Base-by-base conservation (phyloP, 2,329 filamentous ascomycete genomes). In the Fusarium sp. region DNA sequence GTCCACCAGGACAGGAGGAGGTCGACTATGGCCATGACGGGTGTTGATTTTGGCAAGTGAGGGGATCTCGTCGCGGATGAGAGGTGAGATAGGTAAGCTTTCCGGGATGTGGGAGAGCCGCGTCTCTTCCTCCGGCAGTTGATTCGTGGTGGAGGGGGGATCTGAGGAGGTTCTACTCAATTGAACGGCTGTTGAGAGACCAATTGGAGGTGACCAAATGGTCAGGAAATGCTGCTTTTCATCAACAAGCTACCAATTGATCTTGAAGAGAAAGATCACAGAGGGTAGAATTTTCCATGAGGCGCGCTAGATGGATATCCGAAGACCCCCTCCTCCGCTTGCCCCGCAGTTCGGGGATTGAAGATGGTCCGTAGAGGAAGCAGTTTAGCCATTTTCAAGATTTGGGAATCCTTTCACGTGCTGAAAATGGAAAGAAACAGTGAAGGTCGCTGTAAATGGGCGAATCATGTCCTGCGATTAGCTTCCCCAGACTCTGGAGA, bases 1-100 rank as follows among this genome's bases (percentile, higher is more conserved):
- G 84, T 80, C 85, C 85, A 89, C n/a, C 87, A 86, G 4, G 87
- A 86, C 25, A 85, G 66, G 30, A 80, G 54, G 43, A 75, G 50
- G 39, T 80, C 76, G 5, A 81, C 37, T 25, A 84, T 34, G 0
- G 80, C 78, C 82, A 83, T 82, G 54, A 30, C 30, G 67, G 34
- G 14, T 7, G 32, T 39, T 39, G 34, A 3, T 27, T 41, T 41
- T 37, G 23, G 16, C 20, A 27, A 37, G 20, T 58, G 20, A 58
- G 35, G 48, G 27, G 34, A 37, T 57, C 34, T 25, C 45, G 32
- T 2, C 39, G 9, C 6, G 18, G 50, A 35, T 59, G 45, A 50
- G 14, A 3, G 2, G 30, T n/a, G 3, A 2, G 30, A n/a, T 23
- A 18, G n/a, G 32, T 59, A 18, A 52, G 30, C 54, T 66, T 66